Evolutionary conservation across 179 eudicot species (phyloP).

Genomic region (Gypsophila paniculata): DNA sequence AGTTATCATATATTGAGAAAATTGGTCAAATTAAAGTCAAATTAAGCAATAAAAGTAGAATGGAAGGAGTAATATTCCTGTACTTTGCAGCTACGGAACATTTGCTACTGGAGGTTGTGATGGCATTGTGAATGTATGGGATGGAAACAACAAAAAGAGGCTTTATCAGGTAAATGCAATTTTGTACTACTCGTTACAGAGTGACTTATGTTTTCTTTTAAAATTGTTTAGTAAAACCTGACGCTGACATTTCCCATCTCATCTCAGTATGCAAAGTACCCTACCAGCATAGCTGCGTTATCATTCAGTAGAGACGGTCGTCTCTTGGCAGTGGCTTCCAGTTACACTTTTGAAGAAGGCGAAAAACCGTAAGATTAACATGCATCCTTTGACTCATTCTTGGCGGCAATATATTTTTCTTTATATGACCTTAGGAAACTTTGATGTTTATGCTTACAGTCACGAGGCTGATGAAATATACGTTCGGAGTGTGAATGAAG

Average conservation of each 20-base stretch:
- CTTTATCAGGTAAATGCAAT: conserved; percentile 70
- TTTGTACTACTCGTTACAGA: not conserved
- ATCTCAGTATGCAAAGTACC: conserved; percentile 73
- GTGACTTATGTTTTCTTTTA: not conserved
- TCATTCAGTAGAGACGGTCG: conserved; percentile 89
- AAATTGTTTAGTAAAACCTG: not conserved
- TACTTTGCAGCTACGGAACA: conserved; percentile 73
- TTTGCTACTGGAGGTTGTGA: conserved; percentile 99
- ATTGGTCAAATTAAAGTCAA: not conserved
- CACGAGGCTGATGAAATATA: conserved; percentile 88
- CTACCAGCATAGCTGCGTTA: conserved; percentile 84
- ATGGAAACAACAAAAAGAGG: conserved; percentile 94
- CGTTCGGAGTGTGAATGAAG: conserved; percentile 77
- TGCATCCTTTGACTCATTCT: not conserved
- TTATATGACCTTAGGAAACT: not conserved
- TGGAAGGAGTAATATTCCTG: not conserved
- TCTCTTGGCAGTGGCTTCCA: conserved; percentile 81
- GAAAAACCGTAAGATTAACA: conserved; percentile 55
- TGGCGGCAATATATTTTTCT: not conserved
- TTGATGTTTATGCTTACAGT: conserved; percentile 39
- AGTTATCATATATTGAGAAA: no score
- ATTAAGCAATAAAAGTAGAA: not conserved
- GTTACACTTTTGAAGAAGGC: conserved; percentile 89
- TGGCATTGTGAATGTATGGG: conserved; percentile 94
- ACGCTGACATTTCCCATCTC: not conserved